These are phyloP conservation scores for Leccinum huronense DNA, from an alignment of 1,284 basidiomycete genomes.

Conservation along the genomic window DNA sequence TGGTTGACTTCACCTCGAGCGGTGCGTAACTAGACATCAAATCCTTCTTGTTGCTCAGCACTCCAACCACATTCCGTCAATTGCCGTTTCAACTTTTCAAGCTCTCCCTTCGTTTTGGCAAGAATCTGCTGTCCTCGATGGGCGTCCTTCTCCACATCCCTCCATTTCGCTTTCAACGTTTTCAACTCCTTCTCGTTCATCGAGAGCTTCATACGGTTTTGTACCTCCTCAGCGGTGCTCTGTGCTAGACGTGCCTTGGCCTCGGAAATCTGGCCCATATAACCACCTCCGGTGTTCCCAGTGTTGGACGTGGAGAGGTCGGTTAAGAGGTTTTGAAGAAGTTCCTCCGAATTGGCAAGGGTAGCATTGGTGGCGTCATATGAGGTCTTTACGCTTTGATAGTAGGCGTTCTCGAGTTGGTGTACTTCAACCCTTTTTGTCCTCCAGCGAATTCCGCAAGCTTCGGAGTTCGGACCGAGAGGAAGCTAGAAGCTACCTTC, in stretches of 20 bases:
- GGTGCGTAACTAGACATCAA: constrained; percentile 56
- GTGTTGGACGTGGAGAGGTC: constrained; percentile 77
- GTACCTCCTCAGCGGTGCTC: constrained; percentile 83
- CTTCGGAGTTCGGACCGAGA: constrained; percentile 61
- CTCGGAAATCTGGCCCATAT: constrained; percentile 95
- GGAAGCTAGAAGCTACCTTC: constrained; percentile 43
- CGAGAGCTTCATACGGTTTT: constrained; percentile 74
- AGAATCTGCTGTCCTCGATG: constrained; percentile 75
- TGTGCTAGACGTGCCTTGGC: constrained; percentile 77
- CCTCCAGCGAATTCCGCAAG: constrained; percentile 54
- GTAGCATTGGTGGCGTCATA: constrained; percentile 66
- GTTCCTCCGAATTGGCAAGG: constrained; percentile 80
- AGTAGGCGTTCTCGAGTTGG: constrained; percentile 52
- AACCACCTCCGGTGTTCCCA: constrained; percentile 73
- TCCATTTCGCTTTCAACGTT: constrained; percentile 76
- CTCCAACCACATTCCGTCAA: constrained; percentile 77
- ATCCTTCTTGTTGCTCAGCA: constrained; percentile 68
- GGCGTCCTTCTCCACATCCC: constrained; percentile 82
- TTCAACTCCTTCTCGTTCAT: constrained; percentile 84
- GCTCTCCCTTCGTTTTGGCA: constrained; percentile 57
- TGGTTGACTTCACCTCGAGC: constrained; percentile 59
- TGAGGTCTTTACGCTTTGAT: constrained; percentile 70
- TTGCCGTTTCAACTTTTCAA: constrained; percentile 56
- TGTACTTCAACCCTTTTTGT: constrained; percentile 61
- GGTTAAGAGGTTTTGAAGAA: constrained; percentile 94